Percentiles rank a stretch among this genome's conserved stretches.
Conservation (phyloP, 2,329 filamentous ascomycete genomes). For the Ceratocystis ficicola region DNA sequence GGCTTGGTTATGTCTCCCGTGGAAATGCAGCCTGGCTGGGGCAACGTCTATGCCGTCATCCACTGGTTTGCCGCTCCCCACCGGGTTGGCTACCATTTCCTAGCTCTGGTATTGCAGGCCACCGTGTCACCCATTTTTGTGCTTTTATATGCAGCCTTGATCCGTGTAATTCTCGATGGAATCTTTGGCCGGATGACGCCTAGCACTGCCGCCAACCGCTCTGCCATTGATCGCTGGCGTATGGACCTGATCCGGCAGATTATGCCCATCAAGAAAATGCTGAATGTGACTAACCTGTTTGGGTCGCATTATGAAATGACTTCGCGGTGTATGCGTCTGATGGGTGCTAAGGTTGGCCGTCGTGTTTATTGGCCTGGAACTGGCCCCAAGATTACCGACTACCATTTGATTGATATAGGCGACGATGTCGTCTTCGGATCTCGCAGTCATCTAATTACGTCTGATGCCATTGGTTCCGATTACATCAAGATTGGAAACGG, state of each 20-base stretch:
- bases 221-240: conserved; percentile 35
- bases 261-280: conserved; percentile 34
- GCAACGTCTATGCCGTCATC: conserved; percentile 32
- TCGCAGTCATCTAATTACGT: conserved; percentile 41
- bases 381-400: conserved; percentile 42
- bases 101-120: conserved; percentile 34
- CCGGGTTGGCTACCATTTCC: conserved; percentile 40
- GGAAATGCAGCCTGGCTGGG: conserved; percentile 26
- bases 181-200: conserved; percentile 32
- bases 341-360: conserved; percentile 42
- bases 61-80: conserved; percentile 39
- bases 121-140: conserved; percentile 35
- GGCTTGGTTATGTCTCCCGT: conserved; percentile 36
- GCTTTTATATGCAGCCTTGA: conserved; percentile 33
- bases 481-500: conserved; percentile 36
- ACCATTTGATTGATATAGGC: conserved; percentile 43
- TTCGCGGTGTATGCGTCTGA: conserved; percentile 37
- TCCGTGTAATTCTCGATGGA: conserved; percentile 34
- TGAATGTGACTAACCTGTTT: conserved; percentile 39
- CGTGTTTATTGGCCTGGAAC: conserved; percentile 48
- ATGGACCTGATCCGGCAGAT: conserved; percentile 35
- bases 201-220: conserved; percentile 26
- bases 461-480: conserved; percentile 40
- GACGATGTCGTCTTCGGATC: conserved; percentile 50
- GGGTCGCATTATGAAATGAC: conserved; percentile 45